These are phyloP conservation scores for Pycnococcus provasolii DNA, from an alignment of 139 green algal species.

Conservation along the genomic window DNA sequence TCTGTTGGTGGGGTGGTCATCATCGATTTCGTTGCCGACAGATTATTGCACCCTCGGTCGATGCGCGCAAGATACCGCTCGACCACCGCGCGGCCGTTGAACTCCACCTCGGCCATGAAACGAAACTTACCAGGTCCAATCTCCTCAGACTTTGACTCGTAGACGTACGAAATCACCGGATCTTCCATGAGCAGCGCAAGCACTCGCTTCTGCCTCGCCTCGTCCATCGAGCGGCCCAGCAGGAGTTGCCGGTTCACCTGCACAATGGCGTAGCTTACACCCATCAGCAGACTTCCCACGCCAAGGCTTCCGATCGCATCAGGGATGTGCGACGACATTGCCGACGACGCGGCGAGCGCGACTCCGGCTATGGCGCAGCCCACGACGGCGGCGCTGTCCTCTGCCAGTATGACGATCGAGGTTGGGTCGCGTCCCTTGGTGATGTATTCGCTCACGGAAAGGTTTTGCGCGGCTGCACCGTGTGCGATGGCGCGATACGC, in stretches of 20 bases:
- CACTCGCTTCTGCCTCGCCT: slow-evolving; percentile 3
- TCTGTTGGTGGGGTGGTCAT: not conserved
- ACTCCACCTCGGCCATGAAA: slow-evolving; percentile 53
- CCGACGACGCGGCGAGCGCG: slow-evolving; percentile 16
- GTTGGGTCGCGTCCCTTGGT: slow-evolving; percentile 66
- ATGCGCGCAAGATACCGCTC: slow-evolving; percentile 2
- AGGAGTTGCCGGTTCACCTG: slow-evolving; percentile 69
- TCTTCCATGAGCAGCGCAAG: not conserved
- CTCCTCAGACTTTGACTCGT: slow-evolving; percentile 77
- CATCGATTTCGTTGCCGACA: too few species aligned
- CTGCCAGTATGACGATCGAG: slow-evolving; percentile 72
- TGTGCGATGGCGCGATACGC: slow-evolving; percentile 43
- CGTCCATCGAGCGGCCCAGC: slow-evolving; percentile 58
- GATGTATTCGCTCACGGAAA: slow-evolving; percentile 42
- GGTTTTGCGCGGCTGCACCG: slow-evolving; percentile 2
- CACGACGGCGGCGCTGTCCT: slow-evolving; percentile 69
- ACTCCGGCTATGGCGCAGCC: slow-evolving; percentile 37
- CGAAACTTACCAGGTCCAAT: slow-evolving; percentile 64
- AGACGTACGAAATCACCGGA: slow-evolving; percentile 47
- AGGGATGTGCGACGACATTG: slow-evolving; percentile 50
- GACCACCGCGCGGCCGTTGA: slow-evolving; percentile 5
- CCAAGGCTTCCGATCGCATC: slow-evolving; percentile 72
- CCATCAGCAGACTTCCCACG: slow-evolving; percentile 66
- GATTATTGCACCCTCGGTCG: not conserved
- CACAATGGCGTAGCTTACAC: slow-evolving; percentile 73